phyloP scores from a whole-genome alignment of 2,329 filamentous ascomycete genomes.

The Elsinoe australis region DNA sequence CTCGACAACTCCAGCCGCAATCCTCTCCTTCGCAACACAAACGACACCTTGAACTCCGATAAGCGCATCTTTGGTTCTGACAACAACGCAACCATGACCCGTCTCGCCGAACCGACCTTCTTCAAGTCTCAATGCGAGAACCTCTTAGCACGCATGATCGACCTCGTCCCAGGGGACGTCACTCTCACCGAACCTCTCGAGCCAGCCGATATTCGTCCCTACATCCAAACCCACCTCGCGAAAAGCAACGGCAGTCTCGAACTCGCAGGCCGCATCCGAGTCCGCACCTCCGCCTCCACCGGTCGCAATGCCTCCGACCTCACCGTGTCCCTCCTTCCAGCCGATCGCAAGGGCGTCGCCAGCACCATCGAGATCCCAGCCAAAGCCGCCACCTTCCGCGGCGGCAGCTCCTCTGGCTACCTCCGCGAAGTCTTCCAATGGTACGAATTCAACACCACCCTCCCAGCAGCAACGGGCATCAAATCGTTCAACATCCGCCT shows the following conservation, averaged over 20 bases:
- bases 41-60: conserved; percentile 30
- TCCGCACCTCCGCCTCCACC: not conserved
- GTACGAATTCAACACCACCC: conserved; percentile 9
- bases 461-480: not conserved
- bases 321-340: not conserved
- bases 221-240: not conserved
- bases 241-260: conserved; percentile 3
- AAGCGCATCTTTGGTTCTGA: conserved; percentile 29
- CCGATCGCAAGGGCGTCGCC: not conserved
- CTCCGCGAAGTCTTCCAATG: conserved; percentile 1
- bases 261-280: not conserved
- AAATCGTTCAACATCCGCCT: conserved; percentile 5
- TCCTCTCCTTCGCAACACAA: conserved; percentile 25
- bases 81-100: conserved; percentile 28
- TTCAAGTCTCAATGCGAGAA: conserved; percentile 5
- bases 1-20: conserved; percentile 27
- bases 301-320: not conserved
- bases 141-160: conserved; percentile 8
- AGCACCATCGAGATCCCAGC: not conserved
- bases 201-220: conserved; percentile 1
- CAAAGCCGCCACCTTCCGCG: not conserved
- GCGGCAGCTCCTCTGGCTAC: not conserved
- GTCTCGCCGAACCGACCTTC: conserved; percentile 20
- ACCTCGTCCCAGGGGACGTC: conserved; percentile 9
- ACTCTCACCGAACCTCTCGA: conserved; percentile 4